Conservation (phyloP, 2,329 filamentous ascomycete species). For the Metarhizium robertsii region DNA sequence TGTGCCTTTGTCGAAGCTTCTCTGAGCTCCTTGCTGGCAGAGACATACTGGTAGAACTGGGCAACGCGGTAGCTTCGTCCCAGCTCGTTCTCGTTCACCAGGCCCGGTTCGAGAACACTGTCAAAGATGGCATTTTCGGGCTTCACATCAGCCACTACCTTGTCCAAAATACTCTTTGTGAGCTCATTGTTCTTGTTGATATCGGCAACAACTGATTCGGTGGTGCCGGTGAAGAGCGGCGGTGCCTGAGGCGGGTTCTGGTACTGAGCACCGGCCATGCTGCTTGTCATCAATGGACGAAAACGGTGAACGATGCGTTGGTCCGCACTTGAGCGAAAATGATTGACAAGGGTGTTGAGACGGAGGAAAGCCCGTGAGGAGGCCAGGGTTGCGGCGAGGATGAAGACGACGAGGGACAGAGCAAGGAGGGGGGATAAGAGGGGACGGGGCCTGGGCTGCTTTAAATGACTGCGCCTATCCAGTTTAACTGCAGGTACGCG, state of each 20-base stretch:
- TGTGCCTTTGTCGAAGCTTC: constrained; percentile 71
- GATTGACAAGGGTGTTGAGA: constrained; percentile 47
- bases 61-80: constrained; percentile 55
- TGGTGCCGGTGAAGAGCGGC: constrained; percentile 67
- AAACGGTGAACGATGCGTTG: constrained; percentile 14
- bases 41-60: constrained; percentile 75
- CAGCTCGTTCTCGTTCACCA: constrained; percentile 60
- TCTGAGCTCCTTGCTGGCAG: constrained; percentile 55
- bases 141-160: constrained; percentile 53
- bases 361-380: constrained; percentile 48
- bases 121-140: constrained; percentile 42
- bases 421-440: constrained; percentile 27
- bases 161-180: constrained; percentile 56
- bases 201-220: constrained; percentile 56
- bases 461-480: constrained; percentile 17
- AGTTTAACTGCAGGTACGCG: constrained; percentile 10
- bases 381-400: constrained; percentile 59
- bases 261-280: constrained; percentile 59
- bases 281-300: constrained; percentile 35
- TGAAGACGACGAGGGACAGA: constrained; percentile 44
- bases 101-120: constrained; percentile 55
- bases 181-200: constrained; percentile 56
- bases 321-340: constrained; percentile 34
- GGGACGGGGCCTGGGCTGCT: background rate
- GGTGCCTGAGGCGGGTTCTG: constrained; percentile 68